Conservation (phyloP, 2,329 filamentous ascomycete species). For the Aschersonia sp. region DNA sequence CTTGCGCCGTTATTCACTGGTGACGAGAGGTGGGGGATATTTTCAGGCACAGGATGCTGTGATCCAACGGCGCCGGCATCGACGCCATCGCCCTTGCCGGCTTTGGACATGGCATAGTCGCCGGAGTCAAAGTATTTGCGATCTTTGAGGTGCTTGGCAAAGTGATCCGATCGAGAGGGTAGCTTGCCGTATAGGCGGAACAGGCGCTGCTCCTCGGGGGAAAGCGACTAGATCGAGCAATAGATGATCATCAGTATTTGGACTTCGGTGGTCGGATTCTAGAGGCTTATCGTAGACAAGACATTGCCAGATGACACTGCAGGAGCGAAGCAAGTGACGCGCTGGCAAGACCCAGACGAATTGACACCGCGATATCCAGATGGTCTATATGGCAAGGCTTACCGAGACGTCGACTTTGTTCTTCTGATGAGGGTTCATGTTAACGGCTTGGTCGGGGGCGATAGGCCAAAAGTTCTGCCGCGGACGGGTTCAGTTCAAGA, state of each 20-base stretch:
- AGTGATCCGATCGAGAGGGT: conserved; percentile 86
- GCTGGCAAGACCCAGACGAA: neutral
- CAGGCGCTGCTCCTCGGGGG: conserved; percentile 87
- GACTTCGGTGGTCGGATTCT: neutral
- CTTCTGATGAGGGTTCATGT: conserved; percentile 93
- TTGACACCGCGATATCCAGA: neutral
- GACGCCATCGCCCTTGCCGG: conserved; percentile 87
- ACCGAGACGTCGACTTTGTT: conserved; percentile 97
- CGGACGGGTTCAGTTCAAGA: neutral
- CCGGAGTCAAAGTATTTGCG: conserved; percentile 98
- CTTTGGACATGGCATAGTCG: conserved; percentile 93
- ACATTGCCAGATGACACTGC: too few relatives aligned
- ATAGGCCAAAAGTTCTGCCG: neutral
- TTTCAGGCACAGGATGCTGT: conserved; percentile 87
- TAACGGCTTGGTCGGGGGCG: conserved; percentile 7
- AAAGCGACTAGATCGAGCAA: conserved; percentile 54
- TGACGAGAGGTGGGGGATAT: conserved; percentile 78
- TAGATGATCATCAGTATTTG: neutral
- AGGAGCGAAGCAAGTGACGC: too few relatives aligned
- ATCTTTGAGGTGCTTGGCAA: conserved; percentile 98
- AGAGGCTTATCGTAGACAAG: too few relatives aligned
- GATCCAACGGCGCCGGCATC: conserved; percentile 89
- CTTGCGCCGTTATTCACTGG: conserved; percentile 30
- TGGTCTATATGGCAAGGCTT: conserved; percentile 24
- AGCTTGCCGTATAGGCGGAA: conserved; percentile 97